Conservation (phyloP, 129 eudicot genomes). For the Smallanthus sonchifolius region DNA sequence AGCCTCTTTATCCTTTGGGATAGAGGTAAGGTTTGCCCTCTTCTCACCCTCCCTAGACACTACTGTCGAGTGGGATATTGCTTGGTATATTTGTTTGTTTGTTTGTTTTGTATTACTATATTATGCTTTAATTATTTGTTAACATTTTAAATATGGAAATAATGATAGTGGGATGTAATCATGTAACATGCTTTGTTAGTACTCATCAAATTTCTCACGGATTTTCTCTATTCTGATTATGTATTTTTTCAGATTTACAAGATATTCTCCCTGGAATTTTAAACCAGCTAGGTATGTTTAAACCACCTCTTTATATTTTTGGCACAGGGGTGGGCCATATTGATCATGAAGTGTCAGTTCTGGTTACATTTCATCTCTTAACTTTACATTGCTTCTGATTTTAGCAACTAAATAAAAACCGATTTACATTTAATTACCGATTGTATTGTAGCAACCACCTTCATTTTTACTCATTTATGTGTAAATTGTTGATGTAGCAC, state of each 20-base stretch:
- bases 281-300: slow-evolving; percentile 69
- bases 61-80: no score
- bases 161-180: not conserved
- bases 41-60: no score
- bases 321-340: not conserved
- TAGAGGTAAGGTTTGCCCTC: no score
- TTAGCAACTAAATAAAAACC: not conserved
- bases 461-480: not conserved
- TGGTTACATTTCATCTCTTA: not conserved
- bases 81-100: not conserved
- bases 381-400: not conserved
- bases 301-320: not conserved
- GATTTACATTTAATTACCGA: no score
- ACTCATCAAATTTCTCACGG: not conserved
- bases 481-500: not conserved
- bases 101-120: not conserved
- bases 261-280: slow-evolving; percentile 83
- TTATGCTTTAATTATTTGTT: not conserved
- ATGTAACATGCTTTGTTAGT: not conserved
- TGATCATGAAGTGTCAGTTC: not conserved
- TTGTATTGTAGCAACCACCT: no score
- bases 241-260: slow-evolving; percentile 50
- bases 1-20: no score
- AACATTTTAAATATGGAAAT: not conserved
- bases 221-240: not conserved